phyloP scores from a whole-genome alignment of 257 asterid species.

The Petrea volubilis region DNA sequence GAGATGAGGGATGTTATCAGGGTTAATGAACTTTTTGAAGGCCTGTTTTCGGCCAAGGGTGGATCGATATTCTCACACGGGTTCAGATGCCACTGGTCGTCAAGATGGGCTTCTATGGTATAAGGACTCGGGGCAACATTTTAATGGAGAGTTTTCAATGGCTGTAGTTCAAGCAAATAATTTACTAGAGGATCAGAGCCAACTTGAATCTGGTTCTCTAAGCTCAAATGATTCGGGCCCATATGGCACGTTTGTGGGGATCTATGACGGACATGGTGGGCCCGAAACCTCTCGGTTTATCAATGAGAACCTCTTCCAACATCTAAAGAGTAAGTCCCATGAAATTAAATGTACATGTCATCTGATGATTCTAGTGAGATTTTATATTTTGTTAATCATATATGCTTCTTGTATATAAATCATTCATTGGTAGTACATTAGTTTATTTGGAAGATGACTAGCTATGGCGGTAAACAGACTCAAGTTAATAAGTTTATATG shows the following conservation, averaged over 20 bases:
- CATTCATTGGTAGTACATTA: too few species aligned
- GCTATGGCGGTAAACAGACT: too few species aligned
- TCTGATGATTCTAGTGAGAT: too few species aligned
- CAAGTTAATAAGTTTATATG: too few species aligned
- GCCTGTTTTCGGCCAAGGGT: slow-evolving; percentile 75
- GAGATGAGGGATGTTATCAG: slow-evolving; percentile 82
- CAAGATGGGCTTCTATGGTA: slow-evolving; percentile 83
- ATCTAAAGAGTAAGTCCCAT: slow-evolving; percentile 63
- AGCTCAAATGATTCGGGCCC: slow-evolving; percentile 59
- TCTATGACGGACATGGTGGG: slow-evolving; percentile 93
- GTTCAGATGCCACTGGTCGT: slow-evolving; percentile 57
- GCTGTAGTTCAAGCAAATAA: slow-evolving; percentile 90
- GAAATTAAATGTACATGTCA: too few species aligned
- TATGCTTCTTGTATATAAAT: too few species aligned
- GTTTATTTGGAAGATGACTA: too few species aligned
- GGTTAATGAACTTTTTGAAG: slow-evolving; percentile 65
- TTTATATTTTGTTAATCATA: too few species aligned
- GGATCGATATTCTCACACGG: slow-evolving; percentile 41
- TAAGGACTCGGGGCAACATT: slow-evolving; percentile 71
- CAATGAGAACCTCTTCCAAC: slow-evolving; percentile 72
- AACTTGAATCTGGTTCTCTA: slow-evolving; percentile 76
- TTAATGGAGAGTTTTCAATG: slow-evolving; percentile 85
- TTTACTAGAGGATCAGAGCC: slow-evolving; percentile 87
- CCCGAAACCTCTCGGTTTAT: slow-evolving; percentile 79
- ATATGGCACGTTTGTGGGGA: slow-evolving; percentile 82